Evolutionary conservation across 1,284 basidiomycete species (phyloP).

Genomic region (Leccinum griseonigrum): DNA sequence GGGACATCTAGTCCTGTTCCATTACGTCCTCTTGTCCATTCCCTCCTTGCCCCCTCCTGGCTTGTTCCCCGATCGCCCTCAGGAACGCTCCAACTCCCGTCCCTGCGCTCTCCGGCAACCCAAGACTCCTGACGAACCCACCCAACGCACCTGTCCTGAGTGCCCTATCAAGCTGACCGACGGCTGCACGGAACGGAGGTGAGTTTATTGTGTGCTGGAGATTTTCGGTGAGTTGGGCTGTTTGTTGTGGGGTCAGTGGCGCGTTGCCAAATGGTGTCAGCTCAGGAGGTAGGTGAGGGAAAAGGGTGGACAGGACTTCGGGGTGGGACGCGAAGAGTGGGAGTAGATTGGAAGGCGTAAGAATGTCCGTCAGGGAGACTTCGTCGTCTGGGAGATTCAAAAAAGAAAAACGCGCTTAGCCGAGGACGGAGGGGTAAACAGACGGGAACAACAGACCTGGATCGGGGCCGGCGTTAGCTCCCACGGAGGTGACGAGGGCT

Average conservation of each 20-base stretch:
- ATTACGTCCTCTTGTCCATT: conserved; percentile 29
- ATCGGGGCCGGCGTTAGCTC: conserved; percentile 23
- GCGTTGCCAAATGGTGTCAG: conserved; percentile 15
- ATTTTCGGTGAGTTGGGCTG: conserved; percentile 49
- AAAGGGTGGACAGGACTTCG: conserved; percentile 61
- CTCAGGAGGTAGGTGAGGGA: conserved; percentile 65
- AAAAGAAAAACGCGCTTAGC: background rate
- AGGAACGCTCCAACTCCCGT: conserved; percentile 69
- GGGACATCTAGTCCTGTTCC: conserved; percentile 26
- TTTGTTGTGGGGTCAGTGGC: conserved; percentile 26
- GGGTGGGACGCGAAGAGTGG: conserved; percentile 69
- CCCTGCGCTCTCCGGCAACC: conserved; percentile 77
- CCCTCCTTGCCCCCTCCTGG: conserved; percentile 39
- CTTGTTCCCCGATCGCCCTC: conserved; percentile 71
- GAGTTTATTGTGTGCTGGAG: conserved; percentile 55
- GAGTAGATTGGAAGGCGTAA: conserved; percentile 66
- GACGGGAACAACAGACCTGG: conserved; percentile 8
- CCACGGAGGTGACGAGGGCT: conserved; percentile 40
- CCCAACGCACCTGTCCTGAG: conserved; percentile 72
- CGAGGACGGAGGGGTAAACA: conserved; percentile 19
- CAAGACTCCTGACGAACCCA: conserved; percentile 67
- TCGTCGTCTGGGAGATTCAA: conserved; percentile 37
- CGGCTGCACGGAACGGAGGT: conserved; percentile 58
- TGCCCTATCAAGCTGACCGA: conserved; percentile 72
- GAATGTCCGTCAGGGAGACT: conserved; percentile 65